Percentiles rank a stretch among this genome's conserved stretches.
Conservation (phyloP, 1,284 basidiomycete species). For the Rugosomyces carneus region DNA sequence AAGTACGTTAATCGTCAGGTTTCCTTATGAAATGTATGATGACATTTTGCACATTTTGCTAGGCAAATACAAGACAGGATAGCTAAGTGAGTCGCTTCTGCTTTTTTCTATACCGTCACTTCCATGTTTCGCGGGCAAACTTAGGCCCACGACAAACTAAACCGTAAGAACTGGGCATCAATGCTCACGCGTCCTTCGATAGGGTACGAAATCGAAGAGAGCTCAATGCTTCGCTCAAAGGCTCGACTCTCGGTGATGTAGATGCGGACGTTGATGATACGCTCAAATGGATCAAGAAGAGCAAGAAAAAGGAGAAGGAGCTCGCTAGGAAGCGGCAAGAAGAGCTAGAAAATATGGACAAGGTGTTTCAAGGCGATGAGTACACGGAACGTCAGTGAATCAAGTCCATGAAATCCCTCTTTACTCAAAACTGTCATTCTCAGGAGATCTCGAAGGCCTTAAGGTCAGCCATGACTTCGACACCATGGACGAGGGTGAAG, state of each 20-base stretch:
- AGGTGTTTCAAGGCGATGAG: constrained; percentile 53
- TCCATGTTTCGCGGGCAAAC: constrained; percentile 42
- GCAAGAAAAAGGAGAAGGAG: constrained; percentile 84
- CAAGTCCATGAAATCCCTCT: not conserved
- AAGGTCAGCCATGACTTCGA: constrained; percentile 96
- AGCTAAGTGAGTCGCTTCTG: constrained; percentile 72
- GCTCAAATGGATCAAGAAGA: constrained; percentile 84
- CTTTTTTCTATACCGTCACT: constrained; percentile 34
- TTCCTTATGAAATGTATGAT: constrained; percentile 5
- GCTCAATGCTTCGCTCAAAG: constrained; percentile 85
- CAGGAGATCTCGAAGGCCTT: constrained; percentile 85
- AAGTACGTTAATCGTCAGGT: constrained; percentile 44
- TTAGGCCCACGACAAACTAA: constrained; percentile 26
- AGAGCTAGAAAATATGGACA: constrained; percentile 80
- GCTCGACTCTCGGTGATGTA: constrained; percentile 82
- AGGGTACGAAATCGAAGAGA: constrained; percentile 91
- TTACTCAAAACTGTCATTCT: not conserved
- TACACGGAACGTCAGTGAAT: constrained; percentile 71
- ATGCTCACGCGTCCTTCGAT: constrained; percentile 45
- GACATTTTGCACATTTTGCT: constrained; percentile 23
- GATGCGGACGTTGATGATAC: constrained; percentile 70
- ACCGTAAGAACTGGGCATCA: constrained; percentile 22
- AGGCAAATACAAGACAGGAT: constrained; percentile 77
- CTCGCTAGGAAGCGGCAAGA: constrained; percentile 70
- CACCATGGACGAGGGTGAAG: constrained; percentile 87